Evolutionary conservation across 345 rosid genomes (phyloP), one percentile per base, ranked within the genome.

Genomic region (Orychophragmus violaceus): DNA sequence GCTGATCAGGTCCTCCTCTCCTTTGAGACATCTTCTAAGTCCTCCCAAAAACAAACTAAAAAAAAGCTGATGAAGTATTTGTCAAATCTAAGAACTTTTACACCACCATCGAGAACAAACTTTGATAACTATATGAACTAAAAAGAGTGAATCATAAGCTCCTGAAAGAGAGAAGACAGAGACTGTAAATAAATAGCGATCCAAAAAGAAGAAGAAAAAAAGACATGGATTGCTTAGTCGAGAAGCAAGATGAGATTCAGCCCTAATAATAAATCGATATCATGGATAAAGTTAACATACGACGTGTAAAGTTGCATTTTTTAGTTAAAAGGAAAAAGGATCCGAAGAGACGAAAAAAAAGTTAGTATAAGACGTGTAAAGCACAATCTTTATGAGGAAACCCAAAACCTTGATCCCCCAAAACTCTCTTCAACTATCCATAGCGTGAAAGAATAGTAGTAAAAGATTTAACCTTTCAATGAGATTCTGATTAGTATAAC

Each of bases 11-110:
- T n/a, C n/a, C n/a, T n/a, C n/a, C n/a, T n/a, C n/a, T n/a, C n/a
- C n/a, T n/a, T n/a, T 50, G 77, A 18, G 85, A 46, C 84, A 81
- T 79, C 61, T 74, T 79, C 67, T 28, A 51, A 44, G 17, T 55
- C 16, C 50, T 61, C 45, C 64, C 6, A 44, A 24, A 46, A 48
- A 7, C 24, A 39, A 60, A 29, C 45, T 53, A 33, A 22, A 14
- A 29, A 55, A 3, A 69, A n/a, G 45, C 16, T 23, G 25, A 57
- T 56, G 27, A 57, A 68, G 48, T 67, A 44, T 1, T 33, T 1
- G 23, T 32, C 48, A 56, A 57, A 5, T 48, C 70, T 6, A 66
- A 52, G 29, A 35, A 19, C 36, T 36, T 44, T 8, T 8, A 58
- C 41, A 2, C 14, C 16, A 48, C 49, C 29, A 48, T 18, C 66